Conservation (phyloP, 495 filamentous ascomycete genomes). For the Cryomyces antarcticus region DNA sequence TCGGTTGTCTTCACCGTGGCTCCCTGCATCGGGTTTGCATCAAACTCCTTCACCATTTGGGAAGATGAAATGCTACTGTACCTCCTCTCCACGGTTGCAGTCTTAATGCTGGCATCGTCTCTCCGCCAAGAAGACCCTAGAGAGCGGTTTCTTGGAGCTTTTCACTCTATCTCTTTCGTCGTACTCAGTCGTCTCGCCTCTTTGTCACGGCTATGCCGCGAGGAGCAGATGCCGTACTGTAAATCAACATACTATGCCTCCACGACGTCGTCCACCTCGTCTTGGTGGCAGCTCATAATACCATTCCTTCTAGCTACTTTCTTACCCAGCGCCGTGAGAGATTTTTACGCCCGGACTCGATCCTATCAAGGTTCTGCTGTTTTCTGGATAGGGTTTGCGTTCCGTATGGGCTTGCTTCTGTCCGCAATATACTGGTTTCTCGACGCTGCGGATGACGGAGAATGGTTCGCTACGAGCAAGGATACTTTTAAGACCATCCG, state of each 20-base stretch:
- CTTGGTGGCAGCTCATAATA: slow-evolving; percentile 71
- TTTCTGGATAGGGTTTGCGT: slow-evolving; percentile 61
- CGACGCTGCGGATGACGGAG: slow-evolving; percentile 74
- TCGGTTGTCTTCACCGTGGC: slow-evolving; percentile 58
- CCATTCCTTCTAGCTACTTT: slow-evolving; percentile 53
- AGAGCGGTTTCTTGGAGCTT: slow-evolving; percentile 53
- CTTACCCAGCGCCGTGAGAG: slow-evolving; percentile 59
- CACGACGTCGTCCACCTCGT: slow-evolving; percentile 74
- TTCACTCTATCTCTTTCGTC: slow-evolving; percentile 70
- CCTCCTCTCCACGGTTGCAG: slow-evolving; percentile 74
- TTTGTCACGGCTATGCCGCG: slow-evolving; percentile 80
- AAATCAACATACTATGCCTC: slow-evolving; percentile 90
- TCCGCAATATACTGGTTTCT: slow-evolving; percentile 72
- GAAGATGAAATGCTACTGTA: slow-evolving; percentile 89
- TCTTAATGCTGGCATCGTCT: slow-evolving; percentile 49
- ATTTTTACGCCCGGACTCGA: slow-evolving; percentile 52
- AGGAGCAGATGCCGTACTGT: slow-evolving; percentile 97
- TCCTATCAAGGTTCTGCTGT: slow-evolving; percentile 73
- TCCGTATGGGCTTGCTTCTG: slow-evolving; percentile 56
- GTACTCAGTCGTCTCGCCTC: slow-evolving; percentile 64
- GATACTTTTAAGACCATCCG: slow-evolving; percentile 53
- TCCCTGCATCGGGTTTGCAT: slow-evolving; percentile 79
- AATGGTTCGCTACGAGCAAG: slow-evolving; percentile 47
- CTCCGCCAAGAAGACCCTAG: slow-evolving; percentile 39
- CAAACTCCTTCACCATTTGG: slow-evolving; percentile 98